Conservation (phyloP, 345 rosid genomes). For the Bruguiera parviflora region DNA sequence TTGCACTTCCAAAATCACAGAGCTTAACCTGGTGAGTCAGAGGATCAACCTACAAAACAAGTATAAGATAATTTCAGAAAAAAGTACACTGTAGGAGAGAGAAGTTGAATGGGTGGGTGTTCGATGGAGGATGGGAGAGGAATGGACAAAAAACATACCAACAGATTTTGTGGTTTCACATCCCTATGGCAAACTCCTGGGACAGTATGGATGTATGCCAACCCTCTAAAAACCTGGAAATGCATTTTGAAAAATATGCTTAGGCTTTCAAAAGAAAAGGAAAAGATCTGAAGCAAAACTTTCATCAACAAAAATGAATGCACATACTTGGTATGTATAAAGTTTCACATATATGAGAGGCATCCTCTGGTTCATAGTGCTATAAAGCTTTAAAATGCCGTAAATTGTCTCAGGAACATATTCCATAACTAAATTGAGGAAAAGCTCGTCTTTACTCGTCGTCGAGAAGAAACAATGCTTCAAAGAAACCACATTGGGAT, state of each 20-base stretch:
- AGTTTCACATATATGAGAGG: conserved; percentile 77
- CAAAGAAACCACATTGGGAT: conserved; percentile 73
- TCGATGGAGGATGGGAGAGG: too few relatives aligned
- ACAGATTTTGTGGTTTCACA: conserved; percentile 40
- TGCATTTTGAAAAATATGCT: conserved; percentile 11
- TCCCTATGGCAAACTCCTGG: conserved; percentile 45
- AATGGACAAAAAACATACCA: conserved; percentile 19
- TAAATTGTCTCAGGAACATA: conserved; percentile 75
- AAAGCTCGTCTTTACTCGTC: conserved; percentile 64
- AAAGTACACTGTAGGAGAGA: not conserved
- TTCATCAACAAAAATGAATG: not conserved
- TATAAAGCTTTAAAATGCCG: conserved; percentile 60
- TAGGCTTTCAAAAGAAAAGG: conserved; percentile 4
- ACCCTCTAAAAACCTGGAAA: conserved; percentile 35
- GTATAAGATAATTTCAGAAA: not conserved
- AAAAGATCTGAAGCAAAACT: conserved; percentile 1
- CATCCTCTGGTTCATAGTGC: conserved; percentile 62
- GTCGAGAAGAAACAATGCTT: conserved; percentile 90
- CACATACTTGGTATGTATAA: conserved; percentile 68
- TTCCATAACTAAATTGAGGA: conserved; percentile 80
- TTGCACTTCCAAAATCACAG: conserved; percentile 59
- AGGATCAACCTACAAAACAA: conserved; percentile 43
- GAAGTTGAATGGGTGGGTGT: not conserved
- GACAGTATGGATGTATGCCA: conserved; percentile 39
- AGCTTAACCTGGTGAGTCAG: conserved; percentile 54